These are phyloP conservation scores for Aureobasidium subglaciale DNA, from an alignment of 2,329 filamentous ascomycete species.

Conservation along the genomic window DNA sequence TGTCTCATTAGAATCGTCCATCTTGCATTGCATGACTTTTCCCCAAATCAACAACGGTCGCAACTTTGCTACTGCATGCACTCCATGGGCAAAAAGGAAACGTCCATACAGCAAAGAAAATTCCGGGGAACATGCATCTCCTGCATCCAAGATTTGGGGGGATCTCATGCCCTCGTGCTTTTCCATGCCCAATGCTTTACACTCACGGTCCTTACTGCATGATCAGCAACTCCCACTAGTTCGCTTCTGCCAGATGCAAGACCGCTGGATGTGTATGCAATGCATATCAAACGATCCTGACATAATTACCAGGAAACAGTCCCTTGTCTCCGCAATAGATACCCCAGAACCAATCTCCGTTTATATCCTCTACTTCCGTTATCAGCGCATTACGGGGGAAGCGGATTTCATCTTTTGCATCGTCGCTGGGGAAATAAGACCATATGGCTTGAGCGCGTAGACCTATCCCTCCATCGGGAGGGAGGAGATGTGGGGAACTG, in stretches of 20 bases:
- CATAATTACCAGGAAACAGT: constrained; percentile 74
- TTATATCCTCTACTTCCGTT: constrained; percentile 75
- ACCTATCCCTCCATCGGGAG: constrained; percentile 69
- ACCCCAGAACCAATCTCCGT: constrained; percentile 85
- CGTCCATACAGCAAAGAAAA: too few relatives aligned
- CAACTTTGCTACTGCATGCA: too few relatives aligned
- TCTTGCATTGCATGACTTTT: constrained; percentile 5
- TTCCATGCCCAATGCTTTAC: too few relatives aligned
- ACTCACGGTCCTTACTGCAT: too few relatives aligned
- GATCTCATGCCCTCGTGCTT: too few relatives aligned
- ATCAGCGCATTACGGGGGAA: constrained; percentile 83
- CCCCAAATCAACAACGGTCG: too few relatives aligned
- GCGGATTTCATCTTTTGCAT: constrained; percentile 64
- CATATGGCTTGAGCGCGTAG: constrained; percentile 59
- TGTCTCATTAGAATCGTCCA: not conserved
- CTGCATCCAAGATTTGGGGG: not conserved
- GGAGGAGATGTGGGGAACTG: constrained; percentile 41
- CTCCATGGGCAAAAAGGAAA: too few relatives aligned
- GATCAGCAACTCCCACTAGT: too few relatives aligned
- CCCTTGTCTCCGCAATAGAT: constrained; percentile 75
- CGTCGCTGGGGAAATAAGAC: constrained; percentile 66
- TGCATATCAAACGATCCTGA: constrained; percentile 39
- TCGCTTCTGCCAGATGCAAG: too few relatives aligned
- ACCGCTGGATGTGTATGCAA: too few relatives aligned
- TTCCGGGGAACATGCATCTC: too few relatives aligned